Evolutionary conservation across 805 yeast species (phyloP).

Genomic region (Danielia reshetovae): DNA sequence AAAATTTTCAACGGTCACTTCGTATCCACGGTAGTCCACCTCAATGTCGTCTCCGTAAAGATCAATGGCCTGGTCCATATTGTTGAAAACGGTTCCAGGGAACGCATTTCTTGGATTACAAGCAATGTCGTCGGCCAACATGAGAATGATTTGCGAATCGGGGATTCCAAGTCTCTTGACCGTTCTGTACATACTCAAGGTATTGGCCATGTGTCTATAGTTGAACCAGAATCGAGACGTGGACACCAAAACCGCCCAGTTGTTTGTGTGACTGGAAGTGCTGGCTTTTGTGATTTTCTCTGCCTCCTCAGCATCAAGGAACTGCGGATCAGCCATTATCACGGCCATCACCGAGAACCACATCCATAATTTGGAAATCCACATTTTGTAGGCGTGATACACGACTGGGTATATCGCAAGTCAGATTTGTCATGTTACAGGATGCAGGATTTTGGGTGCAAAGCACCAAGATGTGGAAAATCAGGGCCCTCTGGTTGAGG

Average conservation of each 20-base stretch:
- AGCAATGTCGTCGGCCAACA: slow-evolving; percentile 96
- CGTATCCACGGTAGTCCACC: slow-evolving; percentile 96
- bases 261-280: slow-evolving; percentile 54
- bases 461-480: no score
- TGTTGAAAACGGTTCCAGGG: slow-evolving; percentile 94
- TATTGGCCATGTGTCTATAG: slow-evolving; percentile 97
- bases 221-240: slow-evolving; percentile 98
- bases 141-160: slow-evolving; percentile 91
- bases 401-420: no score
- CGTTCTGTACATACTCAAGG: slow-evolving; percentile 87
- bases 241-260: slow-evolving; percentile 87
- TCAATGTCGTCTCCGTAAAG: slow-evolving; percentile 92
- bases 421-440: no score
- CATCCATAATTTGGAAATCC: slow-evolving; percentile 1
- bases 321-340: slow-evolving; percentile 8
- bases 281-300: slow-evolving; percentile 24
- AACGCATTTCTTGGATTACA: slow-evolving; percentile 95
- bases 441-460: no score
- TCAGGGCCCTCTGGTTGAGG: no score
- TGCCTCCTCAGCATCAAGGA: slow-evolving; percentile 18
- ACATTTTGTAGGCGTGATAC: no score
- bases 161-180: slow-evolving; percentile 96
- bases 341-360: neutral
- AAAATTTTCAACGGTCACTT: slow-evolving; percentile 95
- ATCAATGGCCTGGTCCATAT: slow-evolving; percentile 87